Percentiles rank a stretch among this genome's conserved stretches.
Conservation (phyloP, 2,329 filamentous ascomycete genomes). For the Epicoccum sorghinum region DNA sequence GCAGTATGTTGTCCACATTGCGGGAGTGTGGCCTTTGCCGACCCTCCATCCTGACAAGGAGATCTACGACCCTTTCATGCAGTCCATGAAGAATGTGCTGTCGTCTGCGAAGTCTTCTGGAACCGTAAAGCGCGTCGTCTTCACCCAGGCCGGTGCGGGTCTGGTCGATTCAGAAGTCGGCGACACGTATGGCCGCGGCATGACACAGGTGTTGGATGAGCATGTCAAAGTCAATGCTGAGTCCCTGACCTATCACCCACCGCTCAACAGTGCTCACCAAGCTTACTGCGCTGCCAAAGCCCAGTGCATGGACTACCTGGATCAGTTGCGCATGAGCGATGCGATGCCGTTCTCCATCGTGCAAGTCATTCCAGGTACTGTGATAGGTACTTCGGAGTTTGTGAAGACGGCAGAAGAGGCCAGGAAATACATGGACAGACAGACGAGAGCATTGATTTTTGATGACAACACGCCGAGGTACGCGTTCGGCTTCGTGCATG, state of each 20-base stretch:
- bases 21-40: slow-evolving; percentile 43
- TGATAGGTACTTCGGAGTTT: slow-evolving; percentile 43
- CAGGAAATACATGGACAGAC: slow-evolving; percentile 36
- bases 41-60: slow-evolving; percentile 42
- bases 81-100: slow-evolving; percentile 39
- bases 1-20: slow-evolving; percentile 39
- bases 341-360: slow-evolving; percentile 36
- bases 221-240: slow-evolving; percentile 27
- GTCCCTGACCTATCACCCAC: slow-evolving; percentile 32
- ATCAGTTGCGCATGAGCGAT: slow-evolving; percentile 15
- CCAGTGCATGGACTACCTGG: slow-evolving; percentile 41
- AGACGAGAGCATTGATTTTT: slow-evolving; percentile 41
- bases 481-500: slow-evolving; percentile 44
- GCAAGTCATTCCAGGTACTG: slow-evolving; percentile 44
- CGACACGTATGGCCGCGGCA: slow-evolving; percentile 36
- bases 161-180: slow-evolving; percentile 42
- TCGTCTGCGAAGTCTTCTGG: slow-evolving; percentile 31
- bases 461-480: slow-evolving; percentile 38
- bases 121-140: slow-evolving; percentile 37
- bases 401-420: slow-evolving; percentile 25
- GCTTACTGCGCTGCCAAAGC: slow-evolving; percentile 45
- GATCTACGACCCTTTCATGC: slow-evolving; percentile 42
- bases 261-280: slow-evolving; percentile 38
- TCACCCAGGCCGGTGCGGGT: slow-evolving; percentile 44
- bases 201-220: slow-evolving; percentile 34